Conservation (phyloP, 352 stramenopile genomes). For the Phytophthora palmivora region DNA sequence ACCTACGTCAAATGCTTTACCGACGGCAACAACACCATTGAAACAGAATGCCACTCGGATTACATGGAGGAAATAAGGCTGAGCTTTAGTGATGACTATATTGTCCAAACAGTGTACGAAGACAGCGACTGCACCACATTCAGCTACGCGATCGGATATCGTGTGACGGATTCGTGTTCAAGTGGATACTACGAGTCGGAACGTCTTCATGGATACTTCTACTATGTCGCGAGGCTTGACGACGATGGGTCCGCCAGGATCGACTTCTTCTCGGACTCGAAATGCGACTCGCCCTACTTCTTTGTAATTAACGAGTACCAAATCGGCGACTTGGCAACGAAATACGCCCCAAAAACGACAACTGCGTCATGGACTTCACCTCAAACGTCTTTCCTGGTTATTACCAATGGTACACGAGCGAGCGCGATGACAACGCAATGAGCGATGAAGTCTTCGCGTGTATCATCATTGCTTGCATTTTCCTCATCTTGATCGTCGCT, state of each 20-base stretch:
- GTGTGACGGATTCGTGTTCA: background rate
- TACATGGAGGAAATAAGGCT: background rate
- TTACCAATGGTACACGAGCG: too few species aligned
- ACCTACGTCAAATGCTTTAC: background rate
- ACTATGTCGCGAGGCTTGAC: background rate
- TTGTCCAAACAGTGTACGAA: background rate
- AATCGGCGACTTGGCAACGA: too few species aligned
- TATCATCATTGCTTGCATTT: too few species aligned
- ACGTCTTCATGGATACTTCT: background rate
- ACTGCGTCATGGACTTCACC: too few species aligned
- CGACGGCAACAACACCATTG: background rate
- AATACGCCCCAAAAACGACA: too few species aligned
- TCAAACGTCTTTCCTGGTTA: too few species aligned
- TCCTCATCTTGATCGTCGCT: too few species aligned
- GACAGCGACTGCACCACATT: background rate
- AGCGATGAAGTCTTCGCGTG: too few species aligned
- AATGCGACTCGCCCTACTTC: too few species aligned
- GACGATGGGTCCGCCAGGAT: slow-evolving; percentile 4
- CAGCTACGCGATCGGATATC: background rate
- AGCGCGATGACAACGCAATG: too few species aligned
- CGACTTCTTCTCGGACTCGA: background rate
- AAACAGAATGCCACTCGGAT: background rate
- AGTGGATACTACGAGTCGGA: background rate
- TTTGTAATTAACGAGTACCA: too few species aligned
- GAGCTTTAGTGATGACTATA: background rate